Conservation (phyloP, 345 rosid species). For the Corchorus olitorius region DNA sequence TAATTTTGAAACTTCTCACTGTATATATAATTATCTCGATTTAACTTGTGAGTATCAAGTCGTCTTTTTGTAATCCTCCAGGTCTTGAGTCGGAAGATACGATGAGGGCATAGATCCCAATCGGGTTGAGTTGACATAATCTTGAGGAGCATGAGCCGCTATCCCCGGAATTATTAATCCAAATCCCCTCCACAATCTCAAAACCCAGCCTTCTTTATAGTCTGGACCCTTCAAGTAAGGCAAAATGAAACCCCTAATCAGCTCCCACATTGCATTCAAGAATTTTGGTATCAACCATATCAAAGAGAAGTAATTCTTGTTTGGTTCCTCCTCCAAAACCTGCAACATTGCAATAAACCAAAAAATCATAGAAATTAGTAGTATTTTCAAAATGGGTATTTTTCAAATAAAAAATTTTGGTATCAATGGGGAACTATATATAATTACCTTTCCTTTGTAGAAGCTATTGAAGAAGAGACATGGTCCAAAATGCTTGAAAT, state of each 20-base stretch:
- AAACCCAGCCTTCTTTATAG: conserved; percentile 57
- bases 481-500: conserved; percentile 49
- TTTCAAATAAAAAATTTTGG: neutral
- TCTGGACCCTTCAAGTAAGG: conserved; percentile 44
- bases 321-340: conserved; percentile 62
- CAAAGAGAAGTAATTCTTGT: conserved; percentile 61
- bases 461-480: conserved; percentile 45
- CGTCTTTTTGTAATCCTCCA: neutral
- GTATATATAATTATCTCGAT: no score
- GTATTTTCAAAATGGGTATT: no score
- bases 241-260: conserved; percentile 52
- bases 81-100: neutral
- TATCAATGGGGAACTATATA: neutral
- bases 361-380: no score
- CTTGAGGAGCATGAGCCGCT: conserved; percentile 60
- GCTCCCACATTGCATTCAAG: conserved; percentile 61
- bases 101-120: conserved; percentile 39
- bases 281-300: conserved; percentile 49
- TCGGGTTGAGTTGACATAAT: conserved; percentile 54
- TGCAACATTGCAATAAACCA: conserved; percentile 19
- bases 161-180: conserved; percentile 60
- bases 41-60: neutral
- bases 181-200: conserved; percentile 38
- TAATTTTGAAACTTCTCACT: no score
- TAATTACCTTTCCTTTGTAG: conserved; percentile 44